Conservation (phyloP, 2,329 filamentous ascomycete genomes). For the Trichoderma pleuroti region DNA sequence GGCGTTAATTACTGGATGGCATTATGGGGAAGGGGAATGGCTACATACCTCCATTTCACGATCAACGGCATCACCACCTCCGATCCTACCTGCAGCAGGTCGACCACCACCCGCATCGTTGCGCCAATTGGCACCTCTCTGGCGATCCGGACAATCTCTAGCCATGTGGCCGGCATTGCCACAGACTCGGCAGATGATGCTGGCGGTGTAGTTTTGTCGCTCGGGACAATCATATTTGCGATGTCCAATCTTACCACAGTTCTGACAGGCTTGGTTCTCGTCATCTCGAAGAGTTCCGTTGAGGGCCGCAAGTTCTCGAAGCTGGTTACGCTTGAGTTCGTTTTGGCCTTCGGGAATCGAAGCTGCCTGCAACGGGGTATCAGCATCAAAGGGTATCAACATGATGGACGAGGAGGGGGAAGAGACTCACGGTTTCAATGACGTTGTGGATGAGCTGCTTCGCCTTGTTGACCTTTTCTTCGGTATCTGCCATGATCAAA, state of each 20-base stretch:
- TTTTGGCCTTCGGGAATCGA: conserved; percentile 99
- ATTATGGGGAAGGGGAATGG: conserved; percentile 18
- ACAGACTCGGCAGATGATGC: conserved; percentile 97
- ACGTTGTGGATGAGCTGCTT: conserved; percentile 98
- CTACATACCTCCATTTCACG: conserved; percentile 84
- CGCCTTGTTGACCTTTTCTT: conserved; percentile 99
- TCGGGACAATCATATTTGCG: conserved; percentile 98
- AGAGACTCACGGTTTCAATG: conserved; percentile 82
- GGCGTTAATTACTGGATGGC: neutral
- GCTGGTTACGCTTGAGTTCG: conserved; percentile 96
- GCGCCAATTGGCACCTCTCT: conserved; percentile 87
- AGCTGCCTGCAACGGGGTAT: conserved; percentile 65
- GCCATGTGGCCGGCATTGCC: conserved; percentile 98
- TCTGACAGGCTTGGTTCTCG: conserved; percentile 98
- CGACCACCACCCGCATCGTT: conserved; percentile 60
- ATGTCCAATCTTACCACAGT: conserved; percentile 97
- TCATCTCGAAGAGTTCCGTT: conserved; percentile 99
- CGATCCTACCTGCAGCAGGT: conserved; percentile 64
- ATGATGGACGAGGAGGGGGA: neutral
- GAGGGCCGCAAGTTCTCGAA: conserved; percentile 92
- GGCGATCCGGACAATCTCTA: conserved; percentile 91
- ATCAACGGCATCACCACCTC: conserved; percentile 79
- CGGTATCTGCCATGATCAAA: conserved; percentile 98
- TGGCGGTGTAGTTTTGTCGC: conserved; percentile 97
- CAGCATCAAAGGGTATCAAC: conserved; percentile 21